phyloP scores from a whole-genome alignment of 1,284 basidiomycete species.

The Ustilago nuda region DNA sequence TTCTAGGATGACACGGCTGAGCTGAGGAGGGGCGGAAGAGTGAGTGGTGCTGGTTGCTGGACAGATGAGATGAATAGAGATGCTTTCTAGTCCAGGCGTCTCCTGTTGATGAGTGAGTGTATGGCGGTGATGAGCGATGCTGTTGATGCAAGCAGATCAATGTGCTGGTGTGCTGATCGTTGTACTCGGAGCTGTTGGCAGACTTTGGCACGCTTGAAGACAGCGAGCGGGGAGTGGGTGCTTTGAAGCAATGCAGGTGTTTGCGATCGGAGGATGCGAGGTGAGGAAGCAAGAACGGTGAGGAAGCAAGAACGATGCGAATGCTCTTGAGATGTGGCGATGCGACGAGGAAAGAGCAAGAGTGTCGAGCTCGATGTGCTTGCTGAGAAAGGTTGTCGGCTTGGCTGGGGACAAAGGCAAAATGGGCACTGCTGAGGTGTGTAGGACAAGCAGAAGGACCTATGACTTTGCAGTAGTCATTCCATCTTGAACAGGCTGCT shows the following conservation, averaged over 20 bases:
- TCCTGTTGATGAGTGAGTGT: background rate
- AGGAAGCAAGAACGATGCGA: background rate
- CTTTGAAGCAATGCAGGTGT: background rate
- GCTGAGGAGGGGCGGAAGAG: background rate
- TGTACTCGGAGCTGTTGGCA: background rate
- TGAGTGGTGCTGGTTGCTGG: background rate
- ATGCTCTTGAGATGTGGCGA: background rate
- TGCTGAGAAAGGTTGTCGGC: background rate
- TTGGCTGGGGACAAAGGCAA: background rate
- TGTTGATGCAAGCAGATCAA: background rate
- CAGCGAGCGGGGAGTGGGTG: background rate
- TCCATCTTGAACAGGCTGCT: background rate
- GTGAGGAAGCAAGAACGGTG: background rate
- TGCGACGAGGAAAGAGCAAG: background rate
- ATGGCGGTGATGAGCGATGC: background rate
- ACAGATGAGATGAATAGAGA: background rate
- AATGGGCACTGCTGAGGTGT: constrained; percentile 1
- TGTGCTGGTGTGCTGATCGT: background rate
- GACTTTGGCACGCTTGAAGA: background rate
- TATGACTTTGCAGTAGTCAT: constrained; percentile 1
- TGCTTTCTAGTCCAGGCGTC: background rate
- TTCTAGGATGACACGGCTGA: constrained; percentile 7
- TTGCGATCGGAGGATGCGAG: background rate
- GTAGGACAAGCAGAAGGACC: constrained; percentile 20
- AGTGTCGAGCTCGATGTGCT: background rate